Conservation (phyloP, 768 basidiomycete species). For the Coprinopsis cinerea region DNA sequence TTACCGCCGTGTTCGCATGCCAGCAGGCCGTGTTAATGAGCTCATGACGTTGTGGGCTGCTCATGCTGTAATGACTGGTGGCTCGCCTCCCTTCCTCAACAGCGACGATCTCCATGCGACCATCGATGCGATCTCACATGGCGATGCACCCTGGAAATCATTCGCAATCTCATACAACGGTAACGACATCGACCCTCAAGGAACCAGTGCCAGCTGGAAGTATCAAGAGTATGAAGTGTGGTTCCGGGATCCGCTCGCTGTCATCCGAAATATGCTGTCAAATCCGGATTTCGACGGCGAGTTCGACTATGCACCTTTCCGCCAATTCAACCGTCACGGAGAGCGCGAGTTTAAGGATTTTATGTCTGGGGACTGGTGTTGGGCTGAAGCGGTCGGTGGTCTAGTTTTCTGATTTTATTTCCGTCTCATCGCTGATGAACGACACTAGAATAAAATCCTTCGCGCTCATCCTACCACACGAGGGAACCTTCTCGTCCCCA, state of each 20-base stretch:
- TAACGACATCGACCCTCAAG: not conserved
- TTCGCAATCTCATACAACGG: conserved; percentile 25
- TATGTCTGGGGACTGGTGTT: conserved; percentile 36
- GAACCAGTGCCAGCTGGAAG: not conserved
- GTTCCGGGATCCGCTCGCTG: conserved; percentile 19
- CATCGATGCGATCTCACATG: conserved; percentile 29
- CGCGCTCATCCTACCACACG: conserved; percentile 10
- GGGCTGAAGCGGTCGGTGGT: conserved; percentile 20
- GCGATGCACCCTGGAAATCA: conserved; percentile 31
- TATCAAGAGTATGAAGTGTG: not conserved
- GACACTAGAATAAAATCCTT: no score
- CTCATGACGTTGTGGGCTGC: no score
- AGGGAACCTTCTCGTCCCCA: conserved; percentile 16
- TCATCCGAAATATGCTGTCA: conserved; percentile 22
- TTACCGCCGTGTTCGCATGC: no score
- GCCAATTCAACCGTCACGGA: conserved; percentile 17
- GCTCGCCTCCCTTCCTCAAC: no score
- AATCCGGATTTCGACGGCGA: conserved; percentile 28
- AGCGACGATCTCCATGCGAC: conserved; percentile 24
- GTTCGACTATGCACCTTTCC: conserved; percentile 26
- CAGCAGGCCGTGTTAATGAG: no score
- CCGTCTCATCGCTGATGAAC: conserved; percentile 9
- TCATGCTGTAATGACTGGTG: no score
- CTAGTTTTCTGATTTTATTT: not conserved
- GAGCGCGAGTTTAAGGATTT: conserved; percentile 24